Percentiles rank a stretch among this genome's conserved stretches.
These are phyloP conservation scores for Brettanomyces custersianus DNA, from an alignment of 805 yeast genomes.

Conservation along the genomic window DNA sequence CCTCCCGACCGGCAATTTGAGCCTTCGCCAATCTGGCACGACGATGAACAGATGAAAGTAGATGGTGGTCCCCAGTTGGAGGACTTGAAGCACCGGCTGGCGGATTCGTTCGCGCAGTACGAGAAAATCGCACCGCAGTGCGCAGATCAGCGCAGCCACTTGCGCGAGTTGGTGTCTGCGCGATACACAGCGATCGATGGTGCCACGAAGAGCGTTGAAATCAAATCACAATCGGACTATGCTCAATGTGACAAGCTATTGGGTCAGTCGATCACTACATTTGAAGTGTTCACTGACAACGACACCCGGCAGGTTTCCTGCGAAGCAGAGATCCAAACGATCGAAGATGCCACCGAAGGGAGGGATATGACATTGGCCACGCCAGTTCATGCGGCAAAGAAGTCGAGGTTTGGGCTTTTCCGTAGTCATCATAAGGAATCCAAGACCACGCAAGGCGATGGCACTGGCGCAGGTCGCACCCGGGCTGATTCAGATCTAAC, in stretches of 20 bases:
- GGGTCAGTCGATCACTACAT: conserved; percentile 37
- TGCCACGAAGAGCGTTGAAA: conserved; percentile 28
- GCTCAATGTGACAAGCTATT: conserved; percentile 43
- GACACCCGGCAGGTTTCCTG: conserved; percentile 67
- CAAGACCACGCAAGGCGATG: conserved; percentile 9
- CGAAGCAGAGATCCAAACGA: conserved; percentile 86
- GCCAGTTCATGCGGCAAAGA: conserved; percentile 45
- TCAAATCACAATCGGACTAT: conserved; percentile 28
- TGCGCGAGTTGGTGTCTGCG: conserved; percentile 32
- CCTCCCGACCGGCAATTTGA: conserved; percentile 79
- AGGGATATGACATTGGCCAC: conserved; percentile 55
- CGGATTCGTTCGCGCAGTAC: conserved; percentile 29
- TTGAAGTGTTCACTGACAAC: conserved; percentile 58
- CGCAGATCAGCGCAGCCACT: conserved; percentile 39
- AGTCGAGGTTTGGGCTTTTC: conserved; percentile 40
- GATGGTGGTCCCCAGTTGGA: conserved; percentile 43
- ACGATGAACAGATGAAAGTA: conserved; percentile 69
- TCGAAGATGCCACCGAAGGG: conserved; percentile 76
- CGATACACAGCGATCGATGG: conserved; percentile 24
- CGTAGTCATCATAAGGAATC: conserved; percentile 9
- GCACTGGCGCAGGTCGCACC: conserved; percentile 1
- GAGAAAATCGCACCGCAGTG: conserved; percentile 33
- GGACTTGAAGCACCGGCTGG: conserved; percentile 44
- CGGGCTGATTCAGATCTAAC: conserved; percentile 12
- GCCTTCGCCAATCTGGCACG: conserved; percentile 95